Conservation (phyloP, 352 stramenopile genomes). For the Stephanocyclus meneghinianus region DNA sequence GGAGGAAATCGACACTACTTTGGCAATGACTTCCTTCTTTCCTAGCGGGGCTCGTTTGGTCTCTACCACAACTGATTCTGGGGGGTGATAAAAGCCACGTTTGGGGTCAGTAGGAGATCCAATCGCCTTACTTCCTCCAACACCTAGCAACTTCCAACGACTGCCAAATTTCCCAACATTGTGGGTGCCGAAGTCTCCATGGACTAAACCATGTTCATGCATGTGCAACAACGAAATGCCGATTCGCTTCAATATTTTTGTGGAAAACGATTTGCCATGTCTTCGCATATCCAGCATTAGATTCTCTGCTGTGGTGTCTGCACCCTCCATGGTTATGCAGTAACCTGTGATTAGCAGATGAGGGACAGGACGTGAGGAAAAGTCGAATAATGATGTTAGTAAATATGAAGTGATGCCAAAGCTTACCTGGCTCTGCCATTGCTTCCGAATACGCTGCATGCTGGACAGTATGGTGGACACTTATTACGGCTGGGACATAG, state of each 20-base stretch:
- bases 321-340: slow-evolving; percentile 81
- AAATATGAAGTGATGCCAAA: background rate
- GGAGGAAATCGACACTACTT: slow-evolving; percentile 64
- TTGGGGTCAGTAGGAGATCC: slow-evolving; percentile 65
- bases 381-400: background rate
- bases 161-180: slow-evolving; percentile 80
- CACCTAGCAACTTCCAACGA: slow-evolving; percentile 74
- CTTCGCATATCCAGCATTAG: slow-evolving; percentile 78
- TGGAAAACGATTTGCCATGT: slow-evolving; percentile 63
- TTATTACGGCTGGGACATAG: slow-evolving; percentile 82
- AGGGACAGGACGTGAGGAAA: background rate
- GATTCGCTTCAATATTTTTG: slow-evolving; percentile 74
- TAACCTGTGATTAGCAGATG: slow-evolving; percentile 30
- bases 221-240: slow-evolving; percentile 76
- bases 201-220: slow-evolving; percentile 77
- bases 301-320: slow-evolving; percentile 78
- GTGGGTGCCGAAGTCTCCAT: slow-evolving; percentile 79
- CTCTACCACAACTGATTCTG: slow-evolving; percentile 71
- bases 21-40: slow-evolving; percentile 61
- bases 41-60: slow-evolving; percentile 49
- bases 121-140: slow-evolving; percentile 70
- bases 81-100: slow-evolving; percentile 79
- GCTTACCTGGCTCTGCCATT: slow-evolving; percentile 66
- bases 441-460: slow-evolving; percentile 80
- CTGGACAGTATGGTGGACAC: slow-evolving; percentile 82